These are phyloP conservation scores for Verticillium alfalfae DNA, from an alignment of 2,329 filamentous ascomycete genomes.

Conservation along the genomic window DNA sequence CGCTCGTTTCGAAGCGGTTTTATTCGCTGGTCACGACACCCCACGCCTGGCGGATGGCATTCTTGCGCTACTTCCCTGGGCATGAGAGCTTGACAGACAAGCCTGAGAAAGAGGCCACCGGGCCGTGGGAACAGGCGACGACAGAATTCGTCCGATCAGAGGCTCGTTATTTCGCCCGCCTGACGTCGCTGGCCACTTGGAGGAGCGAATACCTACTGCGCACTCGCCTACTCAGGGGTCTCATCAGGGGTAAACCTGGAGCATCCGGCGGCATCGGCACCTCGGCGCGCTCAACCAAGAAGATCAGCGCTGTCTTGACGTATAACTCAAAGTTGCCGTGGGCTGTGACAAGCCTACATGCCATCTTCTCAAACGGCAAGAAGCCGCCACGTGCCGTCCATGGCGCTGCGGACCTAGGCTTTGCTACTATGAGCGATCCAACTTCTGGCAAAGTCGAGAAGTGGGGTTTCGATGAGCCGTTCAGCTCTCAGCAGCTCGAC, in stretches of 20 bases:
- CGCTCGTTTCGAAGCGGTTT: conserved; percentile 83
- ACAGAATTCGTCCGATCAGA: conserved; percentile 61
- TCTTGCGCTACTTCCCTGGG: conserved; percentile 84
- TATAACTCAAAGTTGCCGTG: conserved; percentile 82
- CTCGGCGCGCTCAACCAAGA: conserved; percentile 50
- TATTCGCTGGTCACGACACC: conserved; percentile 82
- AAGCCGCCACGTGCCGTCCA: conserved; percentile 77
- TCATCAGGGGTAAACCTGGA: conserved; percentile 75
- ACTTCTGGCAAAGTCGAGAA: conserved; percentile 67
- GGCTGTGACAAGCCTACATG: conserved; percentile 74
- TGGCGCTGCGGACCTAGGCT: conserved; percentile 71
- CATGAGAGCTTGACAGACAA: conserved; percentile 49
- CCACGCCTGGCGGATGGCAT: conserved; percentile 90
- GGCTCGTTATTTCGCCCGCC: conserved; percentile 71
- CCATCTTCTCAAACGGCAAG: conserved; percentile 66
- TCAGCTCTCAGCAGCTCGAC: conserved; percentile 69
- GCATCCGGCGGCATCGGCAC: conserved; percentile 48
- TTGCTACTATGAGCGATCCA: conserved; percentile 78
- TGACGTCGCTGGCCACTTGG: conserved; percentile 86
- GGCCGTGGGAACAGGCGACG: conserved; percentile 37
- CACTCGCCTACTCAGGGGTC: conserved; percentile 74
- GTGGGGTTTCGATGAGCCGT: conserved; percentile 76
- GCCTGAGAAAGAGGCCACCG: conserved; percentile 24
- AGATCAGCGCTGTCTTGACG: conserved; percentile 68
- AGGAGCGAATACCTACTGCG: conserved; percentile 90